Percentiles rank a stretch among this genome's conserved stretches.
phyloP scores from a whole-genome alignment of 169 alveolate genomes.

The Cryptosporidium baileyi region DNA sequence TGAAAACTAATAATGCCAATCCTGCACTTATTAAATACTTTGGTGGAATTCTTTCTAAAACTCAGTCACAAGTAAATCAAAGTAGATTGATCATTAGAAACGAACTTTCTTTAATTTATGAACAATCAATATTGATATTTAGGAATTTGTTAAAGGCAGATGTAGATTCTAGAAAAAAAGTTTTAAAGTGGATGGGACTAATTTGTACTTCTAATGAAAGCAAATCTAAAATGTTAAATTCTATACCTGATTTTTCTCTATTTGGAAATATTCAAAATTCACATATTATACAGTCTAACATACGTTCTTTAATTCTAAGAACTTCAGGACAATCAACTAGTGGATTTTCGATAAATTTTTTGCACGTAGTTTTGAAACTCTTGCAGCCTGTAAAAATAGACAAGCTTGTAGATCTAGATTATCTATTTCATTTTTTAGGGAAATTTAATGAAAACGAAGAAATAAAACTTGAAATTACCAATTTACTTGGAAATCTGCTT shows the following conservation, averaged over 20 bases:
- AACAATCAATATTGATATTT: constrained; percentile 70
- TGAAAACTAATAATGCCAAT: constrained; percentile 71
- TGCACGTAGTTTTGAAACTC: constrained; percentile 60
- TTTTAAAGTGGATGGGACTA: constrained; percentile 72
- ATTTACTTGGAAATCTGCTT: constrained; percentile 49
- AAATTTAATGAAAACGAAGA: neutral
- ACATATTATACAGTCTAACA: neutral
- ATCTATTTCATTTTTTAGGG: constrained; percentile 8
- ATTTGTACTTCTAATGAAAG: constrained; percentile 74
- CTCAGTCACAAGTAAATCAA: constrained; percentile 58
- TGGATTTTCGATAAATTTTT: constrained; percentile 72
- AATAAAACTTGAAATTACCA: constrained; percentile 4
- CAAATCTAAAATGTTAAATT: constrained; percentile 70
- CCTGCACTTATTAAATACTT: constrained; percentile 35
- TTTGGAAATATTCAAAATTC: constrained; percentile 33
- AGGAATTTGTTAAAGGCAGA: constrained; percentile 72
- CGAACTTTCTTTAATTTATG: constrained; percentile 74
- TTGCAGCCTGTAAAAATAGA: constrained; percentile 72
- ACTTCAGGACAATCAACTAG: constrained; percentile 52
- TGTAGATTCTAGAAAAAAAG: constrained; percentile 71
- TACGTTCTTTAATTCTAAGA: constrained; percentile 39
- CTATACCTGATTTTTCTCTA: constrained; percentile 45
- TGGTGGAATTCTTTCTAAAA: constrained; percentile 66
- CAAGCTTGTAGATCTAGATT: constrained; percentile 58
- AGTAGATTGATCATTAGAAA: constrained; percentile 59